A percentile compares a stretch with the other conserved stretches of the same genome.
Conservation (phyloP, 163 green algal species). For the Scenedesmus sp. region DNA sequence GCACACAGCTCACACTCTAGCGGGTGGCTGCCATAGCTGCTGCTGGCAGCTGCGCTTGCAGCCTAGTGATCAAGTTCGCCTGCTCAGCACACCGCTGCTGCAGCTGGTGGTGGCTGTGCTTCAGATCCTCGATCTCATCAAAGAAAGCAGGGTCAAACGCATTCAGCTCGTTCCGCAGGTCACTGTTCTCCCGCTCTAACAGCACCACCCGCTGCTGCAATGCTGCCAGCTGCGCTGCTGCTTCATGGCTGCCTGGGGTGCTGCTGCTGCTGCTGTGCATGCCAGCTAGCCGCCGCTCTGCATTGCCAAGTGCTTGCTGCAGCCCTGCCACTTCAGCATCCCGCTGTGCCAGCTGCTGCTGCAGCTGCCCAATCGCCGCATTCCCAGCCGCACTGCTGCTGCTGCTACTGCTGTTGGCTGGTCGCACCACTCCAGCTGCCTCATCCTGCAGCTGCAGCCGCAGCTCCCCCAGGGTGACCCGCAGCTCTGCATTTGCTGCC, state of each 20-base stretch:
- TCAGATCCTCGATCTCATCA: slow-evolving; percentile 83
- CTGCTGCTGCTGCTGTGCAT: neutral
- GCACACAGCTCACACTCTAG: neutral
- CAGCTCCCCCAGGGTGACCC: slow-evolving; percentile 8
- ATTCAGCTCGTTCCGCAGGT: slow-evolving; percentile 76
- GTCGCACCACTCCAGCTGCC: slow-evolving; percentile 1
- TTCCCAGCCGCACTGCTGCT: neutral
- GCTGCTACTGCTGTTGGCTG: neutral
- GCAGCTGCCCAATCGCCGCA: slow-evolving; percentile 29
- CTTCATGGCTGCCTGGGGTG: neutral
- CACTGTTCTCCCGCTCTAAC: slow-evolving; percentile 75
- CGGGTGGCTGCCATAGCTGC: neutral
- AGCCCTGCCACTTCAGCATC: slow-evolving; percentile 55
- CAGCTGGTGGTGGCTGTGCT: slow-evolving; percentile 59
- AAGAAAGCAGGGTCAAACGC: slow-evolving; percentile 86
- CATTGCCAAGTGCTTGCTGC: slow-evolving; percentile 48
- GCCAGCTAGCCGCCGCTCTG: slow-evolving; percentile 48
- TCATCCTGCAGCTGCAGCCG: slow-evolving; percentile 29
- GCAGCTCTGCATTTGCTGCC: slow-evolving; percentile 61
- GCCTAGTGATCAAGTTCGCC: slow-evolving; percentile 14
- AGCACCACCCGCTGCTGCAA: slow-evolving; percentile 57
- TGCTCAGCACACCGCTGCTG: slow-evolving; percentile 46
- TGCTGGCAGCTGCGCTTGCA: slow-evolving; percentile 30
- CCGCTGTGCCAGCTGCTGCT: slow-evolving; percentile 59
- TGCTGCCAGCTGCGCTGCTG: slow-evolving; percentile 45